Base-by-base conservation (phyloP, 2,329 filamentous ascomycete genomes). In the Cadophora luteo-olivacea region DNA sequence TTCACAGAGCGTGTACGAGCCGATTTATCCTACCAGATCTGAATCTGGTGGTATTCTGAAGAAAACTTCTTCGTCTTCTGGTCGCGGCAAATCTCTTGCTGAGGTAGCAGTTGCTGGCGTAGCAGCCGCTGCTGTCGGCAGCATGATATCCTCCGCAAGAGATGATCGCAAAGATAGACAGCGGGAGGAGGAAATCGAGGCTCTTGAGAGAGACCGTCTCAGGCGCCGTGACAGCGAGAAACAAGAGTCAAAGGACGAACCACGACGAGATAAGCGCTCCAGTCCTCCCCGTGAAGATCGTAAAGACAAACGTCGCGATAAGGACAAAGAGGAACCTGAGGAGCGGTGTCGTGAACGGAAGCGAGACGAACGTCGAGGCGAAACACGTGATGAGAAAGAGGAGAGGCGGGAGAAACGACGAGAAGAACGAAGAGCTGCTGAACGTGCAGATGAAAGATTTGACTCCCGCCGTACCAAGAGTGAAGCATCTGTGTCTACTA, bases 1-100 rank as follows among this genome's bases (percentile, higher is more conserved):
- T 2, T 89, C 90, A 48, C 86, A 87, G 70, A 86, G 87, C 22
- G 85, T 94, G 0, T 92, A 93, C 74, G 85, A 89, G 60, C 81
- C 82, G 78, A 25, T 75, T 78, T 62, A 81, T 80, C 36, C 77
- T 74, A 45, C 67, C 48, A 72, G 71, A 19, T 73, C 75, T 22
- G 73, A 75, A 45, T 70, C 74, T 14, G 70, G 64, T 41, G 68
- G 69, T 12, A 72, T 74, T 32, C 61, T 72, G 32, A 74, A 74
- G 67, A 75, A 74, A 51, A 62, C 54, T 14, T 19, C 65, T 2
- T 68, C 72, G 12, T 79, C 72, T 12, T 78, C 81, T n/a, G 78
- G 68, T 29, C 72, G 81, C 48, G 79, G 79, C 11, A 81, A 78
- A 70, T 79, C 77, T 32, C 77, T 84, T 64, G 80, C 79, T n/a